Base-by-base conservation (phyloP, 2,329 filamentous ascomycete species). In the Gaeumannomyces sp. region DNA sequence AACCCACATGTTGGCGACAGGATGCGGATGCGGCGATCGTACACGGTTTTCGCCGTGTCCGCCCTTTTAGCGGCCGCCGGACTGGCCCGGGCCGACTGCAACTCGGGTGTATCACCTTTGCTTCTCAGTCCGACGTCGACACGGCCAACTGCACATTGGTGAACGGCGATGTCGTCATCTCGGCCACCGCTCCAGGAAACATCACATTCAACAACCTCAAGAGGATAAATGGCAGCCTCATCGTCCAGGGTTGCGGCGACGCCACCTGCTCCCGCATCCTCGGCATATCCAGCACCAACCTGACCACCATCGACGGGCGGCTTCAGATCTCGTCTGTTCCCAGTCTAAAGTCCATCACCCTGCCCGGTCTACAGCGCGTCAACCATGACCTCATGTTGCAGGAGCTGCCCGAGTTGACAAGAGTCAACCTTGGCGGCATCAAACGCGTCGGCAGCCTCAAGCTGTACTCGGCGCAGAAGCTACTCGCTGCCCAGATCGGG, bases 1-100 rank as follows among this genome's bases (percentile, higher is more conserved):
- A 19, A 38, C 60, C 60, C 61, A 25, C 50, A 60, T 60, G 58
- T 31, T 29, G 28, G 28, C 16, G 13, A 22, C 25, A 22, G 11
- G 28, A 60, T 60, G 61, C 61, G 61, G 61, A 63, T 63, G 27
- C 61, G 61, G 50, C 61, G 61, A 63, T 63, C 19, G 61, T 63
- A 63, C 11, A 63, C 61, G 50, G 25, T 63, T 35, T 63, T 57
- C 61, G 50, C 61, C 61, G 61, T 33, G 29, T 63, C 61, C 61
- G 61, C 61, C 61, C n/a, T 63, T 31, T 29, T 58, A 27, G 27
- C 38, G 28, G 27, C 45, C 50, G 10, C 25, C 35, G 27, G 38
- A n/a, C 29, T 56, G 14, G 53, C 45, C 10, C 53, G 16, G 14
- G 61, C 38, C 38, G 28, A 33, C 61, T 53, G 45, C 61, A 22